Conservation (phyloP, 306 rosid species). For the Leucaena leucocephala region DNA sequence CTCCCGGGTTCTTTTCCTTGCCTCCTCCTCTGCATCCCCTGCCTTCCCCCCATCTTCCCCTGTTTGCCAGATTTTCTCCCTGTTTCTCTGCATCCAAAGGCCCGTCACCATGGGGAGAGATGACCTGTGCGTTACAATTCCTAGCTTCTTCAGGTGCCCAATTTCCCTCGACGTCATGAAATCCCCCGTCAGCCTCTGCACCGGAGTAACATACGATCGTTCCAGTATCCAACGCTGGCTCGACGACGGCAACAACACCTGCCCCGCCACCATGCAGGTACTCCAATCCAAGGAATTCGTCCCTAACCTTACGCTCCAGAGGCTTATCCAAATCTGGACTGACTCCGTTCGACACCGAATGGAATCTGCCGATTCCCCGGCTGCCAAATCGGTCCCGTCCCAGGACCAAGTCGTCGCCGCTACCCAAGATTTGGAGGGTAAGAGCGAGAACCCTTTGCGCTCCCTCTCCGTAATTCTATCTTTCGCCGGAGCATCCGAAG, state of each 20-base stretch:
- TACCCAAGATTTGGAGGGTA: conserved; percentile 24
- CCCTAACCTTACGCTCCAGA: conserved; percentile 78
- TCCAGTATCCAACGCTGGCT: conserved; percentile 95
- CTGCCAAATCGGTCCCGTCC: conserved; percentile 36
- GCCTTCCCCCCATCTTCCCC: conserved; percentile 20
- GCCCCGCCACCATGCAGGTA: conserved; percentile 97
- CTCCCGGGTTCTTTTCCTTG: conserved; percentile 20
- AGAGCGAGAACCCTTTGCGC: conserved; percentile 8
- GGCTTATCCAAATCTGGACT: conserved; percentile 91
- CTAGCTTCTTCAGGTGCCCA: conserved; percentile 84
- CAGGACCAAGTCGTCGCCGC: conserved; percentile 46
- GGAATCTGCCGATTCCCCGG: conserved; percentile 43
- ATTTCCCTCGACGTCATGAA: conserved; percentile 88
- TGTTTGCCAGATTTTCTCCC: conserved; percentile 4
- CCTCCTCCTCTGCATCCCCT: conserved; percentile 26
- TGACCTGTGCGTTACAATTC: conserved; percentile 67
- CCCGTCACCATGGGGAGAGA: conserved; percentile 62
- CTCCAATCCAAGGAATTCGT: conserved; percentile 74
- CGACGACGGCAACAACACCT: conserved; percentile 87
- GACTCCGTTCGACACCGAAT: conserved; percentile 54
- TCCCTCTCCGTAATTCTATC: conserved; percentile 48
- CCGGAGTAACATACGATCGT: conserved; percentile 98
- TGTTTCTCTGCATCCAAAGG: neutral
- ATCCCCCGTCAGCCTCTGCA: conserved; percentile 89
- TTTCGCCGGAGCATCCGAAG: conserved; percentile 64